Evolutionary conservation across 495 filamentous ascomycete genomes (phyloP), one percentile per base, ranked within the genome.

Genomic region (Oidiodendron maius): DNA sequence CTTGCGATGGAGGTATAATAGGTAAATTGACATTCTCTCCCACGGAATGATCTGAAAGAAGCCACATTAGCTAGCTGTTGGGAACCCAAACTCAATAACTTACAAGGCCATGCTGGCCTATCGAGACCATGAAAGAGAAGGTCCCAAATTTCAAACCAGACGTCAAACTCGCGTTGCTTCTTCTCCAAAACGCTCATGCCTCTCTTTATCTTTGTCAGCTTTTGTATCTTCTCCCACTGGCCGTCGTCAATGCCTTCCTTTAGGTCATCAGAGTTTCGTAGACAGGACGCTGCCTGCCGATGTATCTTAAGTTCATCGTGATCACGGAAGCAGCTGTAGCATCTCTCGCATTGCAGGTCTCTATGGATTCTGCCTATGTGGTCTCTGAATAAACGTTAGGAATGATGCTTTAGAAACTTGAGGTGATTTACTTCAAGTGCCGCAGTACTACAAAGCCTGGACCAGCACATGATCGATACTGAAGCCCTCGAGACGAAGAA

Each of bases 211-310:
- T n/a, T n/a, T n/a, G n/a, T n/a, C n/a, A 40, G 13, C 16, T 40
- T 18, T 18, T 40, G 15, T 3, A 40, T 40, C 8, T 40, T 40
- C 2, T 18, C 17, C 37, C 37, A 40, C 21, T 44, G 42, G 11
- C 21, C 34, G 21, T 44, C 42, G 15, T 44, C 25, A 32, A 44
- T 44, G 16, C 42, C 42, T 4, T 26, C 42, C 10, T 26, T 44
- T 4, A 3, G 23, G n/a, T 4, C 22, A 32, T 28, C 21, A n/a
- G 42, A 21, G 1, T 30, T n/a, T 41, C 21, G 15, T 3, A 4
- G 6, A 21, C 39, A 41, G 12, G 15, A 21, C 13, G 3, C 39
- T 41, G 39, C 16, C 13, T 21, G 39, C 13, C 39, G 39, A 41
- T 41, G 39, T 3, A 13, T 15, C 3, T 16, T 41, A 4, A 41